Evolutionary conservation across 768 basidiomycete species (phyloP), one percentile per base, ranked within the genome.

Genomic region (Polyporus arcularius): DNA sequence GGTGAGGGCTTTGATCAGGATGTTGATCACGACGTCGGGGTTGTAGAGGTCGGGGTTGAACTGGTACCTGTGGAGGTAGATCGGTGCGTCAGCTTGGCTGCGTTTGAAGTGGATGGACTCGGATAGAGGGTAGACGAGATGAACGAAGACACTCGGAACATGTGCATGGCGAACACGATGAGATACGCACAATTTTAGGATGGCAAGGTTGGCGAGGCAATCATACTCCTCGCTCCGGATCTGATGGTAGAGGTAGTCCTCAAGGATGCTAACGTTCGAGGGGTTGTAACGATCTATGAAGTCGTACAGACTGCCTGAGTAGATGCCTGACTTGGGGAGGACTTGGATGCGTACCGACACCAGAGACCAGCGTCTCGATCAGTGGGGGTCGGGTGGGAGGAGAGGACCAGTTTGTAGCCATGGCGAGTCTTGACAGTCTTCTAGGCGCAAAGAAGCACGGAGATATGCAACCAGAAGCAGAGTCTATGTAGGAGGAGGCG

Each of bases 231-330:
- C 88, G 68, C 86, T 89, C 66, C 90, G 84, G 64, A 94, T 93
- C 76, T 99, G 96, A 73, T 93, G 89, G 74, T 92, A 93, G 61
- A 98, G 86, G 77, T 98, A 98, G 72, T 98, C 96, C 76, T 98
- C 96, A 60, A 98, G 87, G 66, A 95, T 91, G 40, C 86, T 80
- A 60, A 96, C 87, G 73, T 98, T 98, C 54, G 89, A 88, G 45
- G 96, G 96, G 77, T 98, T 98, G 76, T 98, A 98, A 60, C 96
- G 89, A 80, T 98, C 96, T 97, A 59, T 52, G 55, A 32, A 52
- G n/a, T 8, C 39, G 26, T 21, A 52, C 4, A 8, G 4, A 18
- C n/a, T 32, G 14, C 7, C 28, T 46, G 31, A 54, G 50, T 21
- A 30, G 1, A 12, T 26, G 12, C 35, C 3, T 53, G 49, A 14